Base-by-base conservation (phyloP, 164 flowering plant genomes). In the Euptelea pleiosperma region DNA sequence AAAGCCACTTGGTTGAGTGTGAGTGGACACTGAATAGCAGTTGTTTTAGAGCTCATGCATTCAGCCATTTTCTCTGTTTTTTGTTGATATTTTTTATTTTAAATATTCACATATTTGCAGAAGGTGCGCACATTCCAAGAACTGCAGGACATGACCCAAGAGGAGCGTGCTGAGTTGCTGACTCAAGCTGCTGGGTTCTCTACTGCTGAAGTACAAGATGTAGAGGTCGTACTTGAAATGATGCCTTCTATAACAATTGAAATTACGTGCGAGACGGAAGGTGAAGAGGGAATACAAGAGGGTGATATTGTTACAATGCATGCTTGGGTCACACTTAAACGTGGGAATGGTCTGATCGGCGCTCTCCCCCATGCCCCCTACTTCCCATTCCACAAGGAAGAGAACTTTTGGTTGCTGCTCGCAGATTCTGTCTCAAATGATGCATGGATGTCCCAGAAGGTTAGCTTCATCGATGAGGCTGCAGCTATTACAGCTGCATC, bases 271-370 rank as follows among this genome's bases (percentile, higher is more conserved):
- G 97, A 83, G 73, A 93, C 98, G 4, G 97, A 87, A 69, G 98
- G 97, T 18, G 98, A 93, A 67, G 96, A 89, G 69, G 97, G 89
- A 39, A 84, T 93, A 52, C 98, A 93, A 70, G 98, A 87, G 65
- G 98, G 97, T 48, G 98, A 93, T 60, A 71, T 86, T 58, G 90
- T 93, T 35, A 86, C 98, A 12, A 47, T 90, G 65, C 91, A 86
- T 39, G 89, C 97, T 19, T 93, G 98, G 98, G 70, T 90, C 25
- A 75, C 81, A 14, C 76, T 93, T 10, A 76, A 78, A 56, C 87
- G 98, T 36, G 69, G 58, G 14, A 90, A 87, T 57, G 94, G 96
- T 57, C 75, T 87, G 8, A 71, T 79, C 14, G 83, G 78, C 58
- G 97, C 94, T 31, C 86, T 87, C 2, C 98, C 98, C 2, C 97